These are phyloP conservation scores for Neurospora sp. DNA, from an alignment of 495 filamentous ascomycete genomes.

Conservation along the genomic window DNA sequence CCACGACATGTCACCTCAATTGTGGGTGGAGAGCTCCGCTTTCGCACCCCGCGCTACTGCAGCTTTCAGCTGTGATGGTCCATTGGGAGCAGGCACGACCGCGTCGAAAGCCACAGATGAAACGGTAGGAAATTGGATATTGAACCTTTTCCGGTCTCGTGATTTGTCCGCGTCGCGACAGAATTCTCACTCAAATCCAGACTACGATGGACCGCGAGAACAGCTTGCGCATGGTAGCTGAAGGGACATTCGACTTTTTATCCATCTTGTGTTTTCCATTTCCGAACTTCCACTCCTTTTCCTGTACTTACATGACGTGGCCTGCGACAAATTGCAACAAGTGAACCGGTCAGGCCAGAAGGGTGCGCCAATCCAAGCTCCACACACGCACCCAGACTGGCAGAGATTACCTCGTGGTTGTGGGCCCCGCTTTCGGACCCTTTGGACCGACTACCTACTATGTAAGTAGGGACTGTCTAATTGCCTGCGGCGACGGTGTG, in stretches of 20 bases:
- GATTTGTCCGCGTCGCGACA: not conserved
- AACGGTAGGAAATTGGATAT: not conserved
- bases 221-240: not conserved
- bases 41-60: not conserved
- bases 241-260: not conserved
- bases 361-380: not conserved
- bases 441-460: no score
- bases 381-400: not conserved
- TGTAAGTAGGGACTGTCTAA: no score
- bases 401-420: not conserved
- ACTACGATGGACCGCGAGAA: not conserved
- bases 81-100: not conserved
- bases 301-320: not conserved
- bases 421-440: not conserved
- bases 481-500: no score
- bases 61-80: not conserved
- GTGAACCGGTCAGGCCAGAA: not conserved
- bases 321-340: not conserved
- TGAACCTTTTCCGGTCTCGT: not conserved
- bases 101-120: not conserved
- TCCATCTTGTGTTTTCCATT: not conserved
- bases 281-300: not conserved
- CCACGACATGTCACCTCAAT: not conserved
- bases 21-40: not conserved
- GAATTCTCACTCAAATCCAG: not conserved